phyloP scores from a whole-genome alignment of 2,329 filamentous ascomycete species.

The Dryadomyces sulphureus region DNA sequence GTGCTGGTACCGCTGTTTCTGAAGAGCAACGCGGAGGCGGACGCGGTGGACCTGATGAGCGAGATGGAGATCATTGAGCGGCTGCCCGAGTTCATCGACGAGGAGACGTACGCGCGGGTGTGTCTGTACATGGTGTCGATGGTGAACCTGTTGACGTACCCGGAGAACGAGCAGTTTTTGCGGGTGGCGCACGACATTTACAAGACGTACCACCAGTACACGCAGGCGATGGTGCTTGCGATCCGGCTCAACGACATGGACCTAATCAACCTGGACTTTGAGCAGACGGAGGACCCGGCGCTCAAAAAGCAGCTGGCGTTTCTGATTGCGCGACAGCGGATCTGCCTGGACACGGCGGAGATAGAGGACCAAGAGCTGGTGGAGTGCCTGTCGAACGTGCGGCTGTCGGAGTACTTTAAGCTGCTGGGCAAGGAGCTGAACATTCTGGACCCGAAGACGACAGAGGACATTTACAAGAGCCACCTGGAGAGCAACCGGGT shows the following conservation, averaged over 20 bases:
- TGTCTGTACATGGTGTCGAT: slow-evolving; percentile 98
- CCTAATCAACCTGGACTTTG: slow-evolving; percentile 68
- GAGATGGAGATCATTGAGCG: slow-evolving; percentile 95
- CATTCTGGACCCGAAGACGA: slow-evolving; percentile 89
- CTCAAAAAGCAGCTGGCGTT: slow-evolving; percentile 91
- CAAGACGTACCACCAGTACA: slow-evolving; percentile 79
- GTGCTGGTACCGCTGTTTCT: slow-evolving; percentile 86
- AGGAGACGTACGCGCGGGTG: slow-evolving; percentile 83
- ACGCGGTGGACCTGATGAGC: slow-evolving; percentile 92
- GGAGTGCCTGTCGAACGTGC: slow-evolving; percentile 78
- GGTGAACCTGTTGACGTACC: slow-evolving; percentile 93
- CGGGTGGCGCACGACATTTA: slow-evolving; percentile 89
- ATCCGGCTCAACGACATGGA: slow-evolving; percentile 82
- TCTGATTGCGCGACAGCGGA: slow-evolving; percentile 80
- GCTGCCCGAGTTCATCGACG: slow-evolving; percentile 77
- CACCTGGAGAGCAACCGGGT: slow-evolving; percentile 92
- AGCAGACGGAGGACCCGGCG: slow-evolving; percentile 63
- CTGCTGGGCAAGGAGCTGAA: slow-evolving; percentile 89
- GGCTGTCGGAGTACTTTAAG: slow-evolving; percentile 85
- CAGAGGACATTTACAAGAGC: slow-evolving; percentile 98
- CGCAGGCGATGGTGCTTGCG: slow-evolving; percentile 85
- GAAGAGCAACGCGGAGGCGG: slow-evolving; percentile 93
- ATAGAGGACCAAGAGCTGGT: slow-evolving; percentile 57
- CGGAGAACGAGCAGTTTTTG: slow-evolving; percentile 92
- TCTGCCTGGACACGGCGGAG: slow-evolving; percentile 48